Conservation (phyloP, 2,329 filamentous ascomycete species). For the Fusarium decemcellulare region DNA sequence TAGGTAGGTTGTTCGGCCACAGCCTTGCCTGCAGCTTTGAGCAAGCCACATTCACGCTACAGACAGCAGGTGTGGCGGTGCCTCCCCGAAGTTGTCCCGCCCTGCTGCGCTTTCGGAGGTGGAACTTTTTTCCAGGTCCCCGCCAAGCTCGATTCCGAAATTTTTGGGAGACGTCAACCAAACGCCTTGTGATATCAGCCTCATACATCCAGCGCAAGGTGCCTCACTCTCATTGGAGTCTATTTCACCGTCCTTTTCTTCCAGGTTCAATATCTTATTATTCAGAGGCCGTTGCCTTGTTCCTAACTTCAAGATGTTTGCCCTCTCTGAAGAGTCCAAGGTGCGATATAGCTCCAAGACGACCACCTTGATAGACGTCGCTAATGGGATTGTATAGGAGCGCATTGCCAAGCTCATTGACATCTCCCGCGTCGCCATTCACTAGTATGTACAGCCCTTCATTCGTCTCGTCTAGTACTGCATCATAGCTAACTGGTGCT, state of each 20-base stretch:
- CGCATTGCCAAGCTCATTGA: conserved; percentile 98
- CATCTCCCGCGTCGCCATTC: conserved; percentile 91
- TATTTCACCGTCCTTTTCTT: conserved; percentile 3
- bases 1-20: conserved; percentile 23
- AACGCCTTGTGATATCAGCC: conserved; percentile 33
- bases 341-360: conserved; percentile 60
- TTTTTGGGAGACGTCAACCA: conserved; percentile 42
- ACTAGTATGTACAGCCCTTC: conserved; percentile 78
- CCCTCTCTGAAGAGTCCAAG: conserved; percentile 97
- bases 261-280: neutral
- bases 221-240: neutral
- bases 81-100: conserved; percentile 50
- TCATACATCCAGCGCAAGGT: neutral
- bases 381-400: conserved; percentile 73
- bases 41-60: conserved; percentile 25
- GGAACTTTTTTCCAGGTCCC: conserved; percentile 46
- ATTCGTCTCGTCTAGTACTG: neutral
- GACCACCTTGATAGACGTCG: conserved; percentile 13
- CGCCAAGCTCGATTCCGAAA: conserved; percentile 30
- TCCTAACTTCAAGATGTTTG: conserved; percentile 63
- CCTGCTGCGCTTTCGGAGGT: conserved; percentile 21
- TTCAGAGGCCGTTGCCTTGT: neutral
- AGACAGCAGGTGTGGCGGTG: conserved; percentile 9
- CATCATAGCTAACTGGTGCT: conserved; percentile 52
- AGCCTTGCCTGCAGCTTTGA: conserved; percentile 26